Conservation (phyloP, 306 rosid species). For the Cucumis melo region DNA sequence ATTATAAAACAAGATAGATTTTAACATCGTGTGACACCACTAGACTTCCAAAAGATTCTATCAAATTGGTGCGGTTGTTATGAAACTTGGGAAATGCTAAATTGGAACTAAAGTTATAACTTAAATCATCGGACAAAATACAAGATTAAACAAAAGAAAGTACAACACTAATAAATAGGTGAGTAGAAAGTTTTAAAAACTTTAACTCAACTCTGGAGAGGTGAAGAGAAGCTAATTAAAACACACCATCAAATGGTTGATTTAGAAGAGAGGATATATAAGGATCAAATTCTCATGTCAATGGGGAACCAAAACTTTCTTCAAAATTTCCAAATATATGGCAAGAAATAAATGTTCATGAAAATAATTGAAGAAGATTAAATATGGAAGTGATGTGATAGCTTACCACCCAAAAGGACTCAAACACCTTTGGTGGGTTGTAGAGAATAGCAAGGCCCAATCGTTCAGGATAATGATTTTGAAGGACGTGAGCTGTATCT, state of each 20-base stretch:
- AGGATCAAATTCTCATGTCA: neutral
- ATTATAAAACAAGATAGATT: neutral
- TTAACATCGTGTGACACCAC: neutral
- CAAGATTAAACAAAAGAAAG: neutral
- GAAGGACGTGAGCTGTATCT: constrained; percentile 52
- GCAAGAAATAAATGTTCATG: neutral
- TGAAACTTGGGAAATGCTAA: neutral
- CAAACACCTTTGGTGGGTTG: constrained; percentile 75
- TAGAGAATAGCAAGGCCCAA: constrained; percentile 61
- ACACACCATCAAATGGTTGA: neutral
- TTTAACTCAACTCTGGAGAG: neutral
- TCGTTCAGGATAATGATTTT: constrained; percentile 78
- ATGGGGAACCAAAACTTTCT: neutral
- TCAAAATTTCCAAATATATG: neutral
- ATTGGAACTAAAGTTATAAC: neutral
- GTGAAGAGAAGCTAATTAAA: neutral
- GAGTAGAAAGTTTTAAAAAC: neutral
- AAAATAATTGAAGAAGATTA: neutral
- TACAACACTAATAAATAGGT: neutral
- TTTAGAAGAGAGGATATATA: neutral
- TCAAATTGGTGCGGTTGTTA: neutral
- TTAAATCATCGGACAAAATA: neutral
- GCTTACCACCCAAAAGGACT: constrained; percentile 79
- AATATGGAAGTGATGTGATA: neutral
- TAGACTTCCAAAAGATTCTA: neutral